phyloP scores from a whole-genome alignment of 257 asterid genomes.

The Solanum clarkiae region DNA sequence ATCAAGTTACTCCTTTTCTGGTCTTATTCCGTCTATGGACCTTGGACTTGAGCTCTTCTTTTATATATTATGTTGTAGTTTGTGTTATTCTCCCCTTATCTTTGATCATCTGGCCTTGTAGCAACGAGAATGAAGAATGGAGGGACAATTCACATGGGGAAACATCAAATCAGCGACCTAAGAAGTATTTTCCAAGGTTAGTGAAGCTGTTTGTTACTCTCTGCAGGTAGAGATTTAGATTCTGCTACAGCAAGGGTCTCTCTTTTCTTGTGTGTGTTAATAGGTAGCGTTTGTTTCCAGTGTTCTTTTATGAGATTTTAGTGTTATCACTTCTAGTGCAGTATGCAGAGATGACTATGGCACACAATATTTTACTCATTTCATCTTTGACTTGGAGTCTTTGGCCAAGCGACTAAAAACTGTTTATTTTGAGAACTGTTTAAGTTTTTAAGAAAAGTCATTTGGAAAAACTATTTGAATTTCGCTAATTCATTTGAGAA shows the following conservation, averaged over 20 bases:
- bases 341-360: neutral
- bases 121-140: neutral
- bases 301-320: neutral
- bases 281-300: neutral
- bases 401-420: no score
- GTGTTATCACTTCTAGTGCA: neutral
- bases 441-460: no score
- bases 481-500: no score
- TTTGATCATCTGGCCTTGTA: neutral
- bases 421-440: no score
- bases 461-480: no score
- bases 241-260: neutral
- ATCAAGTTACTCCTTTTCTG: neutral
- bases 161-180: neutral
- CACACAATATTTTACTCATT: neutral
- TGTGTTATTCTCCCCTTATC: neutral
- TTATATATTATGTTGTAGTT: neutral
- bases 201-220: neutral
- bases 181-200: slow-evolving; percentile 4
- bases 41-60: neutral
- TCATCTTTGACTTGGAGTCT: neutral
- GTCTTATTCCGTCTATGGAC: neutral
- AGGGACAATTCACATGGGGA: neutral
- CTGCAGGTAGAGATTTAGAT: neutral
- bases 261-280: neutral